Evolutionary conservation across 2,329 filamentous ascomycete genomes (phyloP).

Genomic region (Fusarium sp.): DNA sequence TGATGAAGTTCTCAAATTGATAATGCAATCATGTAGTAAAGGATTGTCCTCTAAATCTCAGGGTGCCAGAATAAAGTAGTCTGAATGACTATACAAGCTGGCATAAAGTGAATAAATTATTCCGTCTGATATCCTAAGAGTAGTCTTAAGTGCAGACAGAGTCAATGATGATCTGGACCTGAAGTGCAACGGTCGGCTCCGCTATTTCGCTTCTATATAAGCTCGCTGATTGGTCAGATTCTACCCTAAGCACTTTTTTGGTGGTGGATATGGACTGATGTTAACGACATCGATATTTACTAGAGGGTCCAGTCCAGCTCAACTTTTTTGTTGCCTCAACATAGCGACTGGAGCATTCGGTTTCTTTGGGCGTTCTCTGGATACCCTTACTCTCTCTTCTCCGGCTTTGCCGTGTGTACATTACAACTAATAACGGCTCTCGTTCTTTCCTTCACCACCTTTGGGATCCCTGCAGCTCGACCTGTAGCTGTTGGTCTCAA

Average conservation of each 20-base stretch:
- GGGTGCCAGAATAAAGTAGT: too few species aligned
- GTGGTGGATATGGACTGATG: constrained; percentile 31
- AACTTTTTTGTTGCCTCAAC: constrained; percentile 14
- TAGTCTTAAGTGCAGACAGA: neutral
- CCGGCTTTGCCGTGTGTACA: neutral
- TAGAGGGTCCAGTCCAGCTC: neutral
- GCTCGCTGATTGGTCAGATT: constrained; percentile 19
- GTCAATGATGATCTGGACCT: constrained; percentile 22
- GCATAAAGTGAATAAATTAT: too few species aligned
- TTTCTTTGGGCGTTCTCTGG: neutral
- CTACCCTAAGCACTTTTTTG: constrained; percentile 9
- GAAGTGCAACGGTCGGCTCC: constrained; percentile 24
- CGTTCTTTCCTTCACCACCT: neutral
- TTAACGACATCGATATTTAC: constrained; percentile 24
- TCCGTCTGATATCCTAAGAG: accelerated
- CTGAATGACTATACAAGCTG: too few species aligned
- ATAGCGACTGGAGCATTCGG: constrained; percentile 4
- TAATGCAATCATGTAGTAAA: too few species aligned
- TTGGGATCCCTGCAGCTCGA: neutral
- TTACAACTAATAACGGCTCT: neutral
- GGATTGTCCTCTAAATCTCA: too few species aligned
- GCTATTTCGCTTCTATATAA: neutral
- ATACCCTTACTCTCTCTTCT: neutral
- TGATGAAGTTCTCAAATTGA: constrained; percentile 7
- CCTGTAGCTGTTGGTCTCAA: neutral